A percentile compares a stretch with the other conserved stretches of the same genome.
Evolutionary conservation across 2,329 filamentous ascomycete species (phyloP).

Genomic region (Aspergillus alliaceus): DNA sequence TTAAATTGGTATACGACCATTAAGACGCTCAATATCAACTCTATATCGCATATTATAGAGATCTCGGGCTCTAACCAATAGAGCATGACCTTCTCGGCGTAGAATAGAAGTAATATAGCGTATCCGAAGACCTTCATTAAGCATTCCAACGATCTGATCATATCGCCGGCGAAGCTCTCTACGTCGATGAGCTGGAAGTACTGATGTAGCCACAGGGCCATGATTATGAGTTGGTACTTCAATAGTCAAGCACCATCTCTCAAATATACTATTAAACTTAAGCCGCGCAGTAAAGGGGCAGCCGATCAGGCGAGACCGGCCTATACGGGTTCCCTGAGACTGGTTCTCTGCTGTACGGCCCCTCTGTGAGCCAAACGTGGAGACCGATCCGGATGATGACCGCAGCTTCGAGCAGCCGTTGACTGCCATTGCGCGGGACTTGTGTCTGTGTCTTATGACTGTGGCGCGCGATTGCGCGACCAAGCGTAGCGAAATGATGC

Average conservation of each 20-base stretch:
- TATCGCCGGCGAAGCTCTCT: background rate
- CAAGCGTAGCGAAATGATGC: conserved; percentile 20
- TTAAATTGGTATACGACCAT: background rate
- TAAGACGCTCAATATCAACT: too few species aligned
- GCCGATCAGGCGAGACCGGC: background rate
- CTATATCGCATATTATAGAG: too few species aligned
- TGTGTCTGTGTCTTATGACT: conserved; percentile 25
- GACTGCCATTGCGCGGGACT: conserved; percentile 9
- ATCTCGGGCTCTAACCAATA: too few species aligned
- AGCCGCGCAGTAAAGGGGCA: background rate
- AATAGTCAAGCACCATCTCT: background rate
- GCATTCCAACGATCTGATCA: background rate
- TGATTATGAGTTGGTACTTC: background rate
- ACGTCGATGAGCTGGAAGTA: background rate
- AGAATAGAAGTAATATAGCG: background rate
- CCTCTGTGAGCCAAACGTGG: too few species aligned
- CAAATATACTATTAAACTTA: background rate
- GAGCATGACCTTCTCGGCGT: background rate
- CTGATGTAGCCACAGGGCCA: background rate
- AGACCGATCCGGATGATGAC: too few species aligned
- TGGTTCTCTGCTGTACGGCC: too few species aligned
- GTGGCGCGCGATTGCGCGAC: conserved; percentile 10
- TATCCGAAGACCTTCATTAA: too few species aligned
- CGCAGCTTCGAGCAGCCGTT: background rate
- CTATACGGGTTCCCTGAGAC: too few species aligned